Evolutionary conservation across 352 stramenopile species (phyloP).

Genomic region (Pythium rhizo-oryzae): DNA sequence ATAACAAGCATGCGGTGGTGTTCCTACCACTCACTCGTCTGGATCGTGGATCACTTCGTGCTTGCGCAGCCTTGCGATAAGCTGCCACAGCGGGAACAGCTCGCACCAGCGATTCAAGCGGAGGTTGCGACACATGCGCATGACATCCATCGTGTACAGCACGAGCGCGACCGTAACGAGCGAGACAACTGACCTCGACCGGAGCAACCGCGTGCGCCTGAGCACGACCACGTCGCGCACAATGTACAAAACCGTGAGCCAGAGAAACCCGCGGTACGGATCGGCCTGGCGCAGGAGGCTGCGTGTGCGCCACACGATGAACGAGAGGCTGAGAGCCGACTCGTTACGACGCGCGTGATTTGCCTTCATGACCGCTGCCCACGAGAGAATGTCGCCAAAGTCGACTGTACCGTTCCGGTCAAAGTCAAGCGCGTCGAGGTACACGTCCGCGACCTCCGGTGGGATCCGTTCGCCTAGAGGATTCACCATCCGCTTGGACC

Average conservation of each 20-base stretch:
- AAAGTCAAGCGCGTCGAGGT: conserved; percentile 75
- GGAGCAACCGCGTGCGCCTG: conserved; percentile 17
- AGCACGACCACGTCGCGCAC: conserved; percentile 27
- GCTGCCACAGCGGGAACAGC: conserved; percentile 24
- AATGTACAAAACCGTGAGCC: conserved; percentile 29
- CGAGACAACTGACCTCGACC: conserved; percentile 20
- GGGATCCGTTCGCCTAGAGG: conserved; percentile 59
- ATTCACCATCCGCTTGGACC: neutral
- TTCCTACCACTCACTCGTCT: conserved; percentile 7
- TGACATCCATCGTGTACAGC: conserved; percentile 24
- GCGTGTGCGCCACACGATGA: conserved; percentile 3
- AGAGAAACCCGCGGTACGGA: conserved; percentile 31
- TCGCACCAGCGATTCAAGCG: conserved; percentile 22
- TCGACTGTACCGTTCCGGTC: conserved; percentile 75
- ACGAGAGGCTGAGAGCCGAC: conserved; percentile 22
- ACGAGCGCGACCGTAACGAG: conserved; percentile 15
- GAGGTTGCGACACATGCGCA: conserved; percentile 13
- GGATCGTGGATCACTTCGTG: neutral
- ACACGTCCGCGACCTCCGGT: conserved; percentile 47
- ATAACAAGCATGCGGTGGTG: neutral
- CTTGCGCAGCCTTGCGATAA: conserved; percentile 22
- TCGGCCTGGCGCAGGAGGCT: conserved; percentile 15
- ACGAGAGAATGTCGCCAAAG: conserved; percentile 78
- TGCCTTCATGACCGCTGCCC: conserved; percentile 72
- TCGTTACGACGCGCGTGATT: conserved; percentile 41